Percentiles rank a stretch among this genome's conserved stretches.
Conservation (phyloP, 305 asterid species). For the Nicotiana rustica region DNA sequence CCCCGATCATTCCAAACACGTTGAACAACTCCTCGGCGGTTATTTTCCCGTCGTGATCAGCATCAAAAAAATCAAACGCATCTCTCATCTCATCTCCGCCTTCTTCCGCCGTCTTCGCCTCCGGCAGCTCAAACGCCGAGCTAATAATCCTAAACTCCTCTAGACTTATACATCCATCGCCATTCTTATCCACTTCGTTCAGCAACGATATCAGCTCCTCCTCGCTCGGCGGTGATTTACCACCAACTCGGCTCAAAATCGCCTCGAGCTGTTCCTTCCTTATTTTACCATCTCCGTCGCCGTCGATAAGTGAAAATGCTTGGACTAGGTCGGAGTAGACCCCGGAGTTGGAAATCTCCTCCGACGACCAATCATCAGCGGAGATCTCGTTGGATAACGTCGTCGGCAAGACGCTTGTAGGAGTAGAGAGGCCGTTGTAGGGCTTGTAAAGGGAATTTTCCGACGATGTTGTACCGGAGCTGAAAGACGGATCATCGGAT, state of each 20-base stretch:
- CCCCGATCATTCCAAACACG: slow-evolving; percentile 67
- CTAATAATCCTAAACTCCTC: slow-evolving; percentile 64
- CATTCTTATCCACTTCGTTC: slow-evolving; percentile 58
- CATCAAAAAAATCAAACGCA: slow-evolving; percentile 77
- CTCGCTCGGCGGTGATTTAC: slow-evolving; percentile 51
- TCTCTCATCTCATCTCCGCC: slow-evolving; percentile 56
- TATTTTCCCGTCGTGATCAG: slow-evolving; percentile 80
- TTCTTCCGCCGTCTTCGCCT: background rate
- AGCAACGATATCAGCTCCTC: slow-evolving; percentile 60
- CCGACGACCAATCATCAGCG: slow-evolving; percentile 60
- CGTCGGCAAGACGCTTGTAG: slow-evolving; percentile 71
- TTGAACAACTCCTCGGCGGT: slow-evolving; percentile 77
- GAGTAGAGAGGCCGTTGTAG: slow-evolving; percentile 48
- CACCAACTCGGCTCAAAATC: slow-evolving; percentile 54
- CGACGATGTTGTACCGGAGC: slow-evolving; percentile 50
- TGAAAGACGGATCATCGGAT: slow-evolving; percentile 52
- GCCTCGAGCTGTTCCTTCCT: slow-evolving; percentile 55
- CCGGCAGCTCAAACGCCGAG: slow-evolving; percentile 56
- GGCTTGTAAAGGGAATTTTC: background rate
- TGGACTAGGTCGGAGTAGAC: slow-evolving; percentile 51
- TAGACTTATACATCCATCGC: slow-evolving; percentile 62
- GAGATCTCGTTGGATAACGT: slow-evolving; percentile 48
- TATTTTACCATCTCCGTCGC: slow-evolving; percentile 62
- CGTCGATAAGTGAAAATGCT: slow-evolving; percentile 63
- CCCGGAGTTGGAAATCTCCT: slow-evolving; percentile 48